phyloP scores from a whole-genome alignment of 2,329 filamentous ascomycete species.

The Colletotrichum abscissum region DNA sequence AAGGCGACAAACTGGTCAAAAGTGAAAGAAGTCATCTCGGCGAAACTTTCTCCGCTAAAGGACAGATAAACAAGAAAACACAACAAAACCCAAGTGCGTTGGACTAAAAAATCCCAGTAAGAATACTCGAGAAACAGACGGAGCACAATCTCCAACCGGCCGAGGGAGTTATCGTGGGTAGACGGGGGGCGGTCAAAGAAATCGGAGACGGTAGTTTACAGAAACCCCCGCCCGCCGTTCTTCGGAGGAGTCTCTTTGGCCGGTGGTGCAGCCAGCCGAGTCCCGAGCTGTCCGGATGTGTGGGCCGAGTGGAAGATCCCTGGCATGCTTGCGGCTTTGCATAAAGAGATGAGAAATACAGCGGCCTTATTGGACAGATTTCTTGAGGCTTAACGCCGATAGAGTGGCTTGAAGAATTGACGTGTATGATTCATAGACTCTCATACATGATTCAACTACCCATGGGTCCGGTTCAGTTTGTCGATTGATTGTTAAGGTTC shows the following conservation, averaged over 20 bases:
- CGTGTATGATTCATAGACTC: neutral
- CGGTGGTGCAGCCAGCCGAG: slow-evolving; percentile 15
- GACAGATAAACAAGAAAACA: neutral
- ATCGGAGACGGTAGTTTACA: neutral
- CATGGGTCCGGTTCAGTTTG: neutral
- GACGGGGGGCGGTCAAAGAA: neutral
- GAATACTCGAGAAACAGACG: neutral
- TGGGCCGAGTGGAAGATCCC: slow-evolving; percentile 16
- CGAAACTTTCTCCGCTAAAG: neutral
- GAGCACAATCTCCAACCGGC: neutral
- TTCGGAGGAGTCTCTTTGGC: slow-evolving; percentile 14
- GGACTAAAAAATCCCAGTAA: neutral
- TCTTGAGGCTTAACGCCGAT: slow-evolving; percentile 14
- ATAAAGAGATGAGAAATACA: slow-evolving; percentile 8
- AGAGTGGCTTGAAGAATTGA: slow-evolving; percentile 1
- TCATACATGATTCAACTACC: neutral
- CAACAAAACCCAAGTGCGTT: neutral
- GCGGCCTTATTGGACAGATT: neutral
- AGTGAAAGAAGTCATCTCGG: slow-evolving; percentile 25
- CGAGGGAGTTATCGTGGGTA: neutral
- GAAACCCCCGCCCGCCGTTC: slow-evolving; percentile 10
- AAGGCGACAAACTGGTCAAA: slow-evolving; percentile 56
- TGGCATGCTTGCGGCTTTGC: neutral
- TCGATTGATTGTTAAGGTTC: no score
- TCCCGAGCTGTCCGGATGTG: slow-evolving; percentile 3